phyloP scores from a whole-genome alignment of 2,329 filamentous ascomycete species.

The Metarhizium guizhouense region DNA sequence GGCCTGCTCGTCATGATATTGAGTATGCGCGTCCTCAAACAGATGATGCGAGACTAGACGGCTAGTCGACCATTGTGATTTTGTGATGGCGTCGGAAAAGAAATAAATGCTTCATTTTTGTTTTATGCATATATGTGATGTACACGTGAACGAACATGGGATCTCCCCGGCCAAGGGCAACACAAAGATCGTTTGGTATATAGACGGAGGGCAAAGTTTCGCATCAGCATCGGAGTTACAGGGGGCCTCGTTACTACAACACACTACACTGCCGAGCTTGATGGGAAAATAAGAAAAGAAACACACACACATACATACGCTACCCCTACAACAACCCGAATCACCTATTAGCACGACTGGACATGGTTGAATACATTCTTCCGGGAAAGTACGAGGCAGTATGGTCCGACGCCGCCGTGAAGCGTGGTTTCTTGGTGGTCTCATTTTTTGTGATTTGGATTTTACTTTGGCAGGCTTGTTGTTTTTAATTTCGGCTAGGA shows the following conservation, averaged over 20 bases:
- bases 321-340: no score
- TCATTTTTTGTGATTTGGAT: not conserved
- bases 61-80: not conserved
- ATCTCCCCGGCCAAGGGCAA: conserved; percentile 12
- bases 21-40: conserved; percentile 72
- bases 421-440: not conserved
- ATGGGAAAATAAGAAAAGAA: not conserved
- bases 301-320: no score
- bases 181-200: conserved; percentile 7
- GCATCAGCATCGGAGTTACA: conserved; percentile 27
- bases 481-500: conserved; percentile 1
- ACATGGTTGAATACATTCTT: not conserved
- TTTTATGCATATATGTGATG: conserved; percentile 1
- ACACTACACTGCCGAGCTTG: not conserved
- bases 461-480: conserved; percentile 4
- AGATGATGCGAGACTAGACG: conserved; percentile 32
- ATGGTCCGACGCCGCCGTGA: not conserved
- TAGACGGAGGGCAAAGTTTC: conserved; percentile 5
- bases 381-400: not conserved
- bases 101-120: not conserved
- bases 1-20: conserved; percentile 93
- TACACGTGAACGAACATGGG: conserved; percentile 7
- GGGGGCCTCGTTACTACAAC: conserved; percentile 11
- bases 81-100: not conserved
- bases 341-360: not conserved